Percentiles rank a stretch among this genome's conserved stretches.
phyloP scores from a whole-genome alignment of 2,329 filamentous ascomycete species.

The Penicillium sp. region DNA sequence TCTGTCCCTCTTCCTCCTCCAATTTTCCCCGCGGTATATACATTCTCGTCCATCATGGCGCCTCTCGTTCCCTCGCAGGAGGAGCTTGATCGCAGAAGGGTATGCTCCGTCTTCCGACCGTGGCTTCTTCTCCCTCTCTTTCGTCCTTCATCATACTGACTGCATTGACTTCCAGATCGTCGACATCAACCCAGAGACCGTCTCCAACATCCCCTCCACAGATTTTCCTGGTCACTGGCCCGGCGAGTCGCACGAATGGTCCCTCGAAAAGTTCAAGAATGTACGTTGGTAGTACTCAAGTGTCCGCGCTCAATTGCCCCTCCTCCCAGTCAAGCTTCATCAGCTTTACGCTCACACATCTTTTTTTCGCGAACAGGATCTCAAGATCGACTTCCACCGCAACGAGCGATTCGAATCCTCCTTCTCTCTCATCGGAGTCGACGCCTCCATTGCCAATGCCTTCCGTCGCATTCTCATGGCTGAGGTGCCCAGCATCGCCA shows the following conservation, averaged over 20 bases:
- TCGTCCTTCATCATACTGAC: too few relatives aligned
- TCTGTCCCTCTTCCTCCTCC: too few relatives aligned
- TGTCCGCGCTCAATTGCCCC: too few relatives aligned
- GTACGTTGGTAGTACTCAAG: constrained; percentile 33
- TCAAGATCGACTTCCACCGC: constrained; percentile 73
- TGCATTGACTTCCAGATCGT: too few relatives aligned
- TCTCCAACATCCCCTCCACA: constrained; percentile 77
- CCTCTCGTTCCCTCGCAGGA: constrained; percentile 36
- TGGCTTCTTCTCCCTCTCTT: too few relatives aligned
- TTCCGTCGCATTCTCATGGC: constrained; percentile 92
- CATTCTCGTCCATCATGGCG: constrained; percentile 36
- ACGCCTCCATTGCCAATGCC: constrained; percentile 89
- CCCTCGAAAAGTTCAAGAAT: constrained; percentile 60
- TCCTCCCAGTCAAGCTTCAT: too few relatives aligned
- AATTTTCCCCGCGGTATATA: too few relatives aligned
- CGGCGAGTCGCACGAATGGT: constrained; percentile 76
- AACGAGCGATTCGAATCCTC: constrained; percentile 67
- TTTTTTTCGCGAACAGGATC: too few relatives aligned
- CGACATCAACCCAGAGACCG: constrained; percentile 78
- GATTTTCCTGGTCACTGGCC: constrained; percentile 89
- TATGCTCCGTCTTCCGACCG: too few relatives aligned
- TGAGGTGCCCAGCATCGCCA: constrained; percentile 87
- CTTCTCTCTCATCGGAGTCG: constrained; percentile 85
- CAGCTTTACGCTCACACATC: too few relatives aligned
- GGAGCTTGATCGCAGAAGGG: constrained; percentile 39